Base-by-base conservation (phyloP, 2,329 filamentous ascomycete genomes). In the Talaromyces rugulosus region DNA sequence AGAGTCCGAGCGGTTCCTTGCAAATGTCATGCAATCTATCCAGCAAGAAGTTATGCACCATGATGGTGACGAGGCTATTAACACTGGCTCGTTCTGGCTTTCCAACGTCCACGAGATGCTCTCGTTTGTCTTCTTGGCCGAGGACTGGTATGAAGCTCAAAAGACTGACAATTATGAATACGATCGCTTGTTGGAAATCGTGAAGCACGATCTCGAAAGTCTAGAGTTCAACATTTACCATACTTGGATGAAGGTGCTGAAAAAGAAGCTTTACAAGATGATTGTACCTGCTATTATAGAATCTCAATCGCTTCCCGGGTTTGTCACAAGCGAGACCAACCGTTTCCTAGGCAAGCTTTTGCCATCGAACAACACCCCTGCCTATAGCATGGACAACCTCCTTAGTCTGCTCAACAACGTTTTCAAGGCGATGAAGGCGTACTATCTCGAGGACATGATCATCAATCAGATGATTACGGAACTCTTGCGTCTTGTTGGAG, bases 181-280 rank as follows among this genome's bases (percentile, higher is more conserved):
- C 71, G 95, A 99, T 78, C 90, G 95, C 66, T 85, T 99, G 59
- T 82, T 99, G 71, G 95, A 99, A 78, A 98, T 99, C 75, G 95
- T 99, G 75, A 99, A 99, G 84, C 95, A 99, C 75, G 95, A 99
- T 75, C 83, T 99, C 58, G 95, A 99, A 81, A 96, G 91, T 78
- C 83, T 99, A 66, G 95, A 99, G 80, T 99, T 99, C 83, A 99
- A 99, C 82, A 99, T 99, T 71, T 99, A 99, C 79, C 95, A 99
- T 80, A 99, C 95, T 30, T 99, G 95, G 95, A 99, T 99, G 95
- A 99, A 99, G 84, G 91, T 97, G 62, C 82, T 99, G 72, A 99
- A 99, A 86, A 97, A 97, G 87, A 96, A 96, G 81, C 85, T 99
- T 66, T 92, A 96, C 72, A 98, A 98, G 85, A 99, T 99, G 95